Evolutionary conservation across 352 stramenopile genomes (phyloP).

Genomic region (Phytophthora macrochlamydospora): DNA sequence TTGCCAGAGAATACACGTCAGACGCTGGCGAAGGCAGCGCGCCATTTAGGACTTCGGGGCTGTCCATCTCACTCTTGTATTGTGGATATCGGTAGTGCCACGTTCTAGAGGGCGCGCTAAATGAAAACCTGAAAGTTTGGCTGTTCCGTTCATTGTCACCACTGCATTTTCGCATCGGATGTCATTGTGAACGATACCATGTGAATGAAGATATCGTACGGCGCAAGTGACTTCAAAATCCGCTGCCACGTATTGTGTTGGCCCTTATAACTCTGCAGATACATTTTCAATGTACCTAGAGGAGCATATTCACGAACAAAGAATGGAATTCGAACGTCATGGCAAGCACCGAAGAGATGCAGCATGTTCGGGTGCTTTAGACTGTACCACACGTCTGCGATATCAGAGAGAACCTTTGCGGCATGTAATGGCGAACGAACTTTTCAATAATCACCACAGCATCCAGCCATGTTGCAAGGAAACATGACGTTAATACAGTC

Average conservation of each 20-base stretch:
- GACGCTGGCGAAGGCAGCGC: too few species aligned
- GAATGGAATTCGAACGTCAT: not conserved
- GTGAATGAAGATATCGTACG: not conserved
- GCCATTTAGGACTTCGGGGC: not conserved
- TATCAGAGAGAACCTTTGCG: not conserved
- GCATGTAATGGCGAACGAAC: not conserved
- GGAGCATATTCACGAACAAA: conserved; percentile 14
- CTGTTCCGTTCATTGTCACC: not conserved
- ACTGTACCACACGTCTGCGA: conserved; percentile 3
- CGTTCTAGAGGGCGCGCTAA: not conserved
- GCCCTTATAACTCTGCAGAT: not conserved
- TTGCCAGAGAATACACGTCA: too few species aligned
- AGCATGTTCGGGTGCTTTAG: conserved; percentile 13
- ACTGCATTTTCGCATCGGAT: not conserved
- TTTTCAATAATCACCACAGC: not conserved
- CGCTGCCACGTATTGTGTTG: not conserved
- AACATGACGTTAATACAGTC: not conserved
- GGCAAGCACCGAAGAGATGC: conserved; percentile 5
- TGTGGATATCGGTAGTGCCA: too few species aligned
- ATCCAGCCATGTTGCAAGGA: conserved; percentile 6
- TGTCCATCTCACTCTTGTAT: not conserved
- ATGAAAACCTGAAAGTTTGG: not conserved
- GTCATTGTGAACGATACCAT: not conserved
- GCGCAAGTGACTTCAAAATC: not conserved
- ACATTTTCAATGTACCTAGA: conserved; percentile 1